Evolutionary conservation across 306 rosid species (phyloP).

Genomic region (Crataegus laevigata): DNA sequence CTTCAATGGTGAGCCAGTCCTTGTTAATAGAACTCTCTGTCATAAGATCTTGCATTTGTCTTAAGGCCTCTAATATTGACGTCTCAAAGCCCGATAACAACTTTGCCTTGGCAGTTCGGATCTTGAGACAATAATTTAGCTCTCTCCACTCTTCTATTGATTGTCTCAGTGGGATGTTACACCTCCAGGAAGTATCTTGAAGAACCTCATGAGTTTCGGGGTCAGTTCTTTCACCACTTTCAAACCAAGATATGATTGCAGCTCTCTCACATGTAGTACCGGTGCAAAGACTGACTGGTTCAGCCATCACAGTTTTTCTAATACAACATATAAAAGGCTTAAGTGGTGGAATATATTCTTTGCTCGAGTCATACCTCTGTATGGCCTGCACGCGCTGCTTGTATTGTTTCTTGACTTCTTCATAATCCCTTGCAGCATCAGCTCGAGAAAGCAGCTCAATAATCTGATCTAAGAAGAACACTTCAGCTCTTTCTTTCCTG

Average conservation of each 20-base stretch:
- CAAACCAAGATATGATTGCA: conserved; percentile 55
- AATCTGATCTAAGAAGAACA: conserved; percentile 58
- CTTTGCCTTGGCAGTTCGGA: conserved; percentile 45
- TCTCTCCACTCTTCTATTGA: conserved; percentile 89
- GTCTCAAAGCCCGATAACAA: conserved; percentile 26
- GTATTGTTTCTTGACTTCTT: conserved; percentile 67
- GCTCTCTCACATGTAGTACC: conserved; percentile 85
- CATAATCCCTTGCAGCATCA: conserved; percentile 79
- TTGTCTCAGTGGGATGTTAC: conserved; percentile 60
- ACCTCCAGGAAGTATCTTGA: conserved; percentile 46
- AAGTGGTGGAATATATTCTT: conserved; percentile 50
- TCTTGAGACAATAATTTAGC: conserved; percentile 56
- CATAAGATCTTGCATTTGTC: conserved; percentile 51
- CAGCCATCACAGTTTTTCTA: conserved; percentile 55
- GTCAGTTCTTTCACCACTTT: conserved; percentile 39
- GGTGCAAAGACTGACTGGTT: conserved; percentile 85
- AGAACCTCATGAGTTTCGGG: conserved; percentile 59
- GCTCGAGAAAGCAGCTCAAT: conserved; percentile 76
- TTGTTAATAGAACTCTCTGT: conserved; percentile 63
- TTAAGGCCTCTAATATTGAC: conserved; percentile 38
- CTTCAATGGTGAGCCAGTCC: conserved; percentile 74
- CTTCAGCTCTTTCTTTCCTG: conserved; percentile 67
- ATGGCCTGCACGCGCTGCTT: conserved; percentile 50
- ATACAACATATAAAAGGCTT: conserved; percentile 53
- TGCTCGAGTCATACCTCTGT: conserved; percentile 45